A percentile compares a stretch with the other conserved stretches of the same genome.
phyloP scores from a whole-genome alignment of 805 yeast genomes.

The Teunomyces tritomae region DNA sequence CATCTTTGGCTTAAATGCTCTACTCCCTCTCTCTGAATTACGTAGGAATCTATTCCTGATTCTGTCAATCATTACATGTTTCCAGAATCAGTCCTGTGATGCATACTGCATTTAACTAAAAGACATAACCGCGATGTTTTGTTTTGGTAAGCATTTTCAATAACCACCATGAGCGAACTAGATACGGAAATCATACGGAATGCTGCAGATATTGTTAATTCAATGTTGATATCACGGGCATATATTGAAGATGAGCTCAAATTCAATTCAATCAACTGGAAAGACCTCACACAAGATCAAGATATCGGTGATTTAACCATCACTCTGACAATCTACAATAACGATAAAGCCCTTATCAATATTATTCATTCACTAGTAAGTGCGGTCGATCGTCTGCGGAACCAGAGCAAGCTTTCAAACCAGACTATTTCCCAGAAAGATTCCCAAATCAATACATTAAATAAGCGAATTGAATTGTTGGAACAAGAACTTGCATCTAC shows the following conservation, averaged over 20 bases:
- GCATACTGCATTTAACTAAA: neutral
- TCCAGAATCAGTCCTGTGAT: neutral
- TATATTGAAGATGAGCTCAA: conserved; percentile 29
- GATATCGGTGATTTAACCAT: conserved; percentile 17
- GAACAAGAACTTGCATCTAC: conserved; percentile 17
- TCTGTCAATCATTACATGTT: too few species aligned
- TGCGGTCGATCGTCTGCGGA: conserved; percentile 29
- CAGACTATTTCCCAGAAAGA: conserved; percentile 28
- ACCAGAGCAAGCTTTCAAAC: conserved; percentile 30
- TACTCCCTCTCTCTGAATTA: too few species aligned
- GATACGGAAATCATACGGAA: conserved; percentile 33
- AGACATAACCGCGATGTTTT: neutral
- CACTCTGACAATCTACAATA: conserved; percentile 30
- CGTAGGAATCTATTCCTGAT: too few species aligned
- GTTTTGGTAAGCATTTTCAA: neutral
- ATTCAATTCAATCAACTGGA: conserved; percentile 37
- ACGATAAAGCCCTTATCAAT: conserved; percentile 34
- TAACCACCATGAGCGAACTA: conserved; percentile 12
- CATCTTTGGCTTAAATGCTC: too few species aligned
- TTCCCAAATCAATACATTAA: conserved; percentile 22
- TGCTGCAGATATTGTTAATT: conserved; percentile 38
- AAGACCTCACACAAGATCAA: conserved; percentile 27
- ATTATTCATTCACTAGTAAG: conserved; percentile 31
- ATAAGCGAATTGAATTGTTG: conserved; percentile 18
- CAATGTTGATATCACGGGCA: conserved; percentile 33